A percentile compares a stretch with the other conserved stretches of the same genome.
These are phyloP conservation scores for Immersiella caudata DNA, from an alignment of 495 filamentous ascomycete genomes.

Conservation along the genomic window DNA sequence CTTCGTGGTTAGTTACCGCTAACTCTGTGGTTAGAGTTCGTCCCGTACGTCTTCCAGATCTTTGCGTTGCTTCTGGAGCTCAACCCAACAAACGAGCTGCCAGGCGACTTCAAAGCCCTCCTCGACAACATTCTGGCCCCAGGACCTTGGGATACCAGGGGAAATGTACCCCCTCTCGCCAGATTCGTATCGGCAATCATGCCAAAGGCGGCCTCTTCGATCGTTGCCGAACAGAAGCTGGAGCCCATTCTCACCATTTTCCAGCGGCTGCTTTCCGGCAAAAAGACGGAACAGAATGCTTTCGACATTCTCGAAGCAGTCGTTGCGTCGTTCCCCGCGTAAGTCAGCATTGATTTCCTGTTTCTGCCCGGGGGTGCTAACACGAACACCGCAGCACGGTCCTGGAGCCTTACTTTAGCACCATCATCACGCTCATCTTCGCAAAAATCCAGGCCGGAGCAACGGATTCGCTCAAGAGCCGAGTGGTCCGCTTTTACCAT, in stretches of 20 bases:
- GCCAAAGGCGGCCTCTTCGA: slow-evolving; percentile 68
- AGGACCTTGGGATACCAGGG: slow-evolving; percentile 81
- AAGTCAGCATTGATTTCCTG: slow-evolving; percentile 36
- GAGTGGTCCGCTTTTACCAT: slow-evolving; percentile 91
- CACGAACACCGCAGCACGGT: slow-evolving; percentile 52
- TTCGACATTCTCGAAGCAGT: slow-evolving; percentile 89
- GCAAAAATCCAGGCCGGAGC: slow-evolving; percentile 73
- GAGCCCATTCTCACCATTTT: slow-evolving; percentile 87
- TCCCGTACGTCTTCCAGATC: slow-evolving; percentile 95
- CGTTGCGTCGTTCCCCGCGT: slow-evolving; percentile 69
- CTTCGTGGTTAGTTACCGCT: slow-evolving; percentile 19
- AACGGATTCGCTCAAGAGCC: slow-evolving; percentile 76
- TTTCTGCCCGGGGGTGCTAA: slow-evolving; percentile 2
- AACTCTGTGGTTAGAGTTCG: slow-evolving; percentile 64
- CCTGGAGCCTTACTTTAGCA: slow-evolving; percentile 74
- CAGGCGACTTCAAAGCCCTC: slow-evolving; percentile 74
- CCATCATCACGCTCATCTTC: slow-evolving; percentile 80
- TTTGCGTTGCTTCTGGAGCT: slow-evolving; percentile 86
- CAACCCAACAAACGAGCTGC: slow-evolving; percentile 70
- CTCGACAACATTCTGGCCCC: slow-evolving; percentile 75
- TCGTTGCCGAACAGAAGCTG: slow-evolving; percentile 70
- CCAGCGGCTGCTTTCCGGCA: slow-evolving; percentile 74
- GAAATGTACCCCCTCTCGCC: slow-evolving; percentile 89
- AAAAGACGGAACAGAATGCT: slow-evolving; percentile 76
- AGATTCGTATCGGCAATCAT: slow-evolving; percentile 84